Percentiles rank a stretch among this genome's conserved stretches.
These are phyloP conservation scores for Dioszegia hungarica DNA, from an alignment of 768 basidiomycete species.

Conservation along the genomic window DNA sequence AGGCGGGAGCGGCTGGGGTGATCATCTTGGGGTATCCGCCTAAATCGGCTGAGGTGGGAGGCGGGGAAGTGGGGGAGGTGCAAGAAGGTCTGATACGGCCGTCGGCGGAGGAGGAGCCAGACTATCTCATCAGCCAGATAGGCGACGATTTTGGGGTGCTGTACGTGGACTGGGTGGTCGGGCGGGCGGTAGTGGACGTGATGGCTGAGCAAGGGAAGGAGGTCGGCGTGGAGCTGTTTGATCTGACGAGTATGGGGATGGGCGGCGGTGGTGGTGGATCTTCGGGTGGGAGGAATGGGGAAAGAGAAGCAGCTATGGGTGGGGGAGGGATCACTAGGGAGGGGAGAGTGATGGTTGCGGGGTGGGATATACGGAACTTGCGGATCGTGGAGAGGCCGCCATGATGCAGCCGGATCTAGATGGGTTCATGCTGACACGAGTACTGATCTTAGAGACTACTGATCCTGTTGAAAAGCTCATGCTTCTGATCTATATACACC, in stretches of 20 bases:
- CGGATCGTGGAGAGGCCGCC: slow-evolving; percentile 22
- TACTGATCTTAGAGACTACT: no score
- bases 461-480: no score
- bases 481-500: no score
- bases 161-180: slow-evolving; percentile 29
- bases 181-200: slow-evolving; percentile 10
- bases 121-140: not conserved
- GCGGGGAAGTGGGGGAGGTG: not conserved
- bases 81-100: slow-evolving; percentile 35
- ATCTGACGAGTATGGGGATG: not conserved
- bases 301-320: not conserved
- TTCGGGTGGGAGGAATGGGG: not conserved
- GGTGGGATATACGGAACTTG: slow-evolving; percentile 32
- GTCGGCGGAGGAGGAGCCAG: slow-evolving; percentile 27
- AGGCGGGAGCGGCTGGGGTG: slow-evolving; percentile 70
- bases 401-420: not conserved
- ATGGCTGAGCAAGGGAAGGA: not conserved
- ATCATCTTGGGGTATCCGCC: slow-evolving; percentile 57
- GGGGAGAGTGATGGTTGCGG: slow-evolving; percentile 24
- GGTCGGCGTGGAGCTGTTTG: slow-evolving; percentile 20
- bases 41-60: not conserved
- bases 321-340: no score
- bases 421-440: no score
- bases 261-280: not conserved
- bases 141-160: slow-evolving; percentile 30